A percentile compares a stretch with the other conserved stretches of the same genome.
phyloP scores from a whole-genome alignment of 2,329 filamentous ascomycete species.

The Mariannaea elegans region DNA sequence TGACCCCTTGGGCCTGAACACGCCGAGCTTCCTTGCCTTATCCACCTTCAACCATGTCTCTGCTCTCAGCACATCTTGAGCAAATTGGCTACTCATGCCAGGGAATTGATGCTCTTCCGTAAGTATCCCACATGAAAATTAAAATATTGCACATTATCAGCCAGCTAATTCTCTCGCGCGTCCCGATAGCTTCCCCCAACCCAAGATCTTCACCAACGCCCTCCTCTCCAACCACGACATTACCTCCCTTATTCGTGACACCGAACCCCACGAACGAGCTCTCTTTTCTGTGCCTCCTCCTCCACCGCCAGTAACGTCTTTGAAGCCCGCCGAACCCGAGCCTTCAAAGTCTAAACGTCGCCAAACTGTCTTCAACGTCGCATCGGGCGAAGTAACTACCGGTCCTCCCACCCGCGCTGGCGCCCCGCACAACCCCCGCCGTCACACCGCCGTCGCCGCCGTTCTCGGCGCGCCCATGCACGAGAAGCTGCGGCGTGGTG shows the following conservation, averaged over 20 bases:
- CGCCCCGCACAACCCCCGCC: constrained; percentile 59
- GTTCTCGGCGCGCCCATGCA: constrained; percentile 90
- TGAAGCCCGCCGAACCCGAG: constrained; percentile 49
- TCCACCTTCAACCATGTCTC: constrained; percentile 63
- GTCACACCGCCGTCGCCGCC: constrained; percentile 86
- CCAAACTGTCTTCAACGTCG: constrained; percentile 73
- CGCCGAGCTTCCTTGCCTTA: background rate
- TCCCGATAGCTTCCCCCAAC: constrained; percentile 76
- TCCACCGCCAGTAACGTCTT: constrained; percentile 55
- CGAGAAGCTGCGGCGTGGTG: constrained; percentile 73
- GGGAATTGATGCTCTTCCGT: constrained; percentile 80
- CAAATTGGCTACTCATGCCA: constrained; percentile 80
- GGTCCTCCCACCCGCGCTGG: constrained; percentile 58
- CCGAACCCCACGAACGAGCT: constrained; percentile 91
- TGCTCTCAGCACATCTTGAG: constrained; percentile 76
- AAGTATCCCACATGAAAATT: constrained; percentile 40
- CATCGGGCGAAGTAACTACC: constrained; percentile 69
- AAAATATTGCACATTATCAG: background rate
- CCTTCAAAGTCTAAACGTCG: constrained; percentile 54
- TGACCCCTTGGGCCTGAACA: background rate
- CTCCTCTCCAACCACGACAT: constrained; percentile 90
- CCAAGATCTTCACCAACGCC: constrained; percentile 96
- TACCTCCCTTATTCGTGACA: constrained; percentile 92
- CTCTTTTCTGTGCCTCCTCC: constrained; percentile 91
- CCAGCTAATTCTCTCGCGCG: background rate